Conservation (phyloP, 805 yeast genomes). For the Lipomyces yamanashiensis region DNA sequence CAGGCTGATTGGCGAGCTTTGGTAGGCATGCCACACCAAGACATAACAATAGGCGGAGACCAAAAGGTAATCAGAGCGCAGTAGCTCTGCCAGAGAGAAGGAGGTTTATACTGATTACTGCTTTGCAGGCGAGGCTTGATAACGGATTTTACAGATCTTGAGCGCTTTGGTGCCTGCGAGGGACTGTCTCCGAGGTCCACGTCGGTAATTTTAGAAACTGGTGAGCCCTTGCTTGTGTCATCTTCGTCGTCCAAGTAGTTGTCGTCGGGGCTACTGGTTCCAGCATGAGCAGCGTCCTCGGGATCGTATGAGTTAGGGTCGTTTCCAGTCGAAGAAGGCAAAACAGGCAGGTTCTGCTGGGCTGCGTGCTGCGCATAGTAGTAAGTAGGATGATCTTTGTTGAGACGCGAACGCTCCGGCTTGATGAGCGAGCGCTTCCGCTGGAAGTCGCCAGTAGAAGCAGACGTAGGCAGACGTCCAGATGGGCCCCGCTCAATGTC, state of each 20-base stretch:
- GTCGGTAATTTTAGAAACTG: constrained; percentile 15
- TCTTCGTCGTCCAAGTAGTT: constrained; percentile 24
- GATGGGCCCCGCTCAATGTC: constrained; percentile 22
- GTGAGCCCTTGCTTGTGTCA: constrained; percentile 24
- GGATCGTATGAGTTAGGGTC: constrained; percentile 53
- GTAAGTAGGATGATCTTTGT: constrained; percentile 72
- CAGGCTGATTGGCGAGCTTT: constrained; percentile 90
- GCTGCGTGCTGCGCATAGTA: constrained; percentile 77
- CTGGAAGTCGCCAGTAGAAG: constrained; percentile 33
- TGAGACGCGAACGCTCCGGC: constrained; percentile 76
- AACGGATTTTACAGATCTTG: background rate
- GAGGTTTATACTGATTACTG: constrained; percentile 26
- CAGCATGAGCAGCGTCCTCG: constrained; percentile 5
- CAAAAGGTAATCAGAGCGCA: constrained; percentile 84
- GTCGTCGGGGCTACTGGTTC: constrained; percentile 6
- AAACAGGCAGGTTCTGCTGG: constrained; percentile 64
- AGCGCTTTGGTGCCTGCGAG: background rate
- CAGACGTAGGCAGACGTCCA: constrained; percentile 21
- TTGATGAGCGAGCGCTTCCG: constrained; percentile 74
- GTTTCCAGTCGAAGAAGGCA: constrained; percentile 73
- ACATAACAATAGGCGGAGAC: constrained; percentile 80
- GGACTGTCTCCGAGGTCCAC: background rate
- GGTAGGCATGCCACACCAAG: constrained; percentile 74
- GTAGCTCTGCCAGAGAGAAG: constrained; percentile 72
- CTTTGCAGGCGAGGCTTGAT: constrained; percentile 3